A percentile compares a stretch with the other conserved stretches of the same genome.
These are phyloP conservation scores for Phaffomyces thermotolerans DNA, from an alignment of 805 yeast species.

Conservation along the genomic window DNA sequence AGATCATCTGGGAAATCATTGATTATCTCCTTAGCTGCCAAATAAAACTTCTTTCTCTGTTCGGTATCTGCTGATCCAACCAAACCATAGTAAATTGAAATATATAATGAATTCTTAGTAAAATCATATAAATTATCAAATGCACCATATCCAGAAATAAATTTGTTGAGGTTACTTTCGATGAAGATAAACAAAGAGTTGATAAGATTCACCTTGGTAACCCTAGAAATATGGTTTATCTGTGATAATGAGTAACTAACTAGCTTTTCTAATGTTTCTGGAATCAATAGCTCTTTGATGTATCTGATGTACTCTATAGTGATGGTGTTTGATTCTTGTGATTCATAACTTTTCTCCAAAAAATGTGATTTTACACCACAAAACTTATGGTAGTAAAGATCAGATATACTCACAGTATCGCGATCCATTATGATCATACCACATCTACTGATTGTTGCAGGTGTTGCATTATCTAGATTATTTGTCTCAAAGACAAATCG, in stretches of 20 bases:
- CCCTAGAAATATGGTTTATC: slow-evolving; percentile 1
- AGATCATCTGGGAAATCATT: slow-evolving; percentile 19
- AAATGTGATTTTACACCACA: not conserved
- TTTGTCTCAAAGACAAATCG: slow-evolving; percentile 74
- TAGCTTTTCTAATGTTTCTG: not conserved
- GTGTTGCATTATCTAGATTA: slow-evolving; percentile 59
- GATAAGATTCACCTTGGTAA: not conserved
- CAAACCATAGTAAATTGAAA: slow-evolving; percentile 1
- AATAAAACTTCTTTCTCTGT: slow-evolving; percentile 15
- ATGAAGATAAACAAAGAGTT: slow-evolving; percentile 2
- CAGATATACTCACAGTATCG: slow-evolving; percentile 16
- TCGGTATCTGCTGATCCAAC: slow-evolving; percentile 28
- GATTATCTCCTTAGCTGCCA: slow-evolving; percentile 10
- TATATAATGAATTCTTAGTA: not conserved
- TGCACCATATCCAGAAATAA: not conserved
- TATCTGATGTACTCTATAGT: not conserved
- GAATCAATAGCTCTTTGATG: not conserved
- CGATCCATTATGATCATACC: slow-evolving; percentile 76
- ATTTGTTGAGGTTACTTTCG: not conserved
- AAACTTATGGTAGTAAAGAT: slow-evolving; percentile 21
- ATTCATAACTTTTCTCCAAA: not conserved
- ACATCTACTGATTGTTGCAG: slow-evolving; percentile 90
- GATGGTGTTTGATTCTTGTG: not conserved
- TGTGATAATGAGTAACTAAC: not conserved
- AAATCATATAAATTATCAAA: not conserved